phyloP scores from a whole-genome alignment of 2,329 filamentous ascomycete species.

The Beauveria pseudobassiana region DNA sequence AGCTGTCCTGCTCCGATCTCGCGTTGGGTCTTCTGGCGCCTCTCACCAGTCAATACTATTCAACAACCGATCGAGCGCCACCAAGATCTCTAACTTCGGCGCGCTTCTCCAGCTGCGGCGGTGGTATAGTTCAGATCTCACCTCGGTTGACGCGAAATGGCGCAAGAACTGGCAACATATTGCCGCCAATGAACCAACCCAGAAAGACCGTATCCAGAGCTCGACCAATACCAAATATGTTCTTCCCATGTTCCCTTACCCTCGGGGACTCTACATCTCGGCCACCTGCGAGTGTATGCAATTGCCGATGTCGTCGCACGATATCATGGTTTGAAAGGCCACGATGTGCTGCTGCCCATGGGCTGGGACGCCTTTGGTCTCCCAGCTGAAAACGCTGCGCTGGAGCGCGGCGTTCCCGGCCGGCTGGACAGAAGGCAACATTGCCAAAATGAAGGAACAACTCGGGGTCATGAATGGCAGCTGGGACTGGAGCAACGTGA shows the following conservation, averaged over 20 bases:
- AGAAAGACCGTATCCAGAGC: conserved; percentile 13
- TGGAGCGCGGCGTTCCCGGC: conserved; percentile 73
- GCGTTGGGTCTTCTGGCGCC: neutral
- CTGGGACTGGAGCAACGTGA: conserved; percentile 77
- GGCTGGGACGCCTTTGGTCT: conserved; percentile 92
- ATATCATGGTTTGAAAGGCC: conserved; percentile 66
- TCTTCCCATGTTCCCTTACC: conserved; percentile 89
- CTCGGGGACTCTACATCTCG: conserved; percentile 77
- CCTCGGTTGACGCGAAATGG: conserved; percentile 27
- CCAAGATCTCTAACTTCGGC: neutral
- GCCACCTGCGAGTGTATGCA: conserved; percentile 82
- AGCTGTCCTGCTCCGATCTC: neutral
- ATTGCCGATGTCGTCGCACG: conserved; percentile 81
- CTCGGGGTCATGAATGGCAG: conserved; percentile 69
- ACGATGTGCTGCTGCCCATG: conserved; percentile 77
- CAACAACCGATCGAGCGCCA: neutral
- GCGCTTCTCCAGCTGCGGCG: conserved; percentile 14
- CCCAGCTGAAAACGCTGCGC: conserved; percentile 85
- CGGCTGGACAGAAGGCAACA: conserved; percentile 74
- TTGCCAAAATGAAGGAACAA: conserved; percentile 77
- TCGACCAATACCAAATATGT: conserved; percentile 51
- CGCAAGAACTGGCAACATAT: conserved; percentile 15
- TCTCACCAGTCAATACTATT: neutral
- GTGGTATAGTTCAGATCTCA: conserved; percentile 39
- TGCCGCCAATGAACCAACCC: conserved; percentile 12